These are phyloP conservation scores for Blastomyces emzantsi DNA, from an alignment of 2,329 filamentous ascomycete genomes.

Conservation along the genomic window DNA sequence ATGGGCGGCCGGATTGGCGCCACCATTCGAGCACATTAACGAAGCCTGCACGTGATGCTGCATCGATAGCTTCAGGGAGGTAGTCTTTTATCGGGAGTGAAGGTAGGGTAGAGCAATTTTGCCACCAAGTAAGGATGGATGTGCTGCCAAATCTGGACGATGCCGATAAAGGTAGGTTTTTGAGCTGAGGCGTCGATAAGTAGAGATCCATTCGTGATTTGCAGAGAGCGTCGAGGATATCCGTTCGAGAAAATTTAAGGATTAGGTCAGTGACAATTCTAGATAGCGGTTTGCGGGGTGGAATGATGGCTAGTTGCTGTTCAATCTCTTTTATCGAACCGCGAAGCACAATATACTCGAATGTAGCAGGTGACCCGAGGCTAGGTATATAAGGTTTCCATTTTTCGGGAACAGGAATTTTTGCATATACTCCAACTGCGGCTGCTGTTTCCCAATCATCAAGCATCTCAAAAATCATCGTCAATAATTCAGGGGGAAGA, in stretches of 20 bases:
- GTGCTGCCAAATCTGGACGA: conserved; percentile 77
- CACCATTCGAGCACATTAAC: conserved; percentile 86
- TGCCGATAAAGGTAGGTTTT: conserved; percentile 77
- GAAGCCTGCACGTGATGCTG: conserved; percentile 76
- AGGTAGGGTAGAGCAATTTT: conserved; percentile 67
- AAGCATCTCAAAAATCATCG: conserved; percentile 68
- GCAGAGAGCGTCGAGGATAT: conserved; percentile 65
- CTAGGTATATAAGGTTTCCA: conserved; percentile 58
- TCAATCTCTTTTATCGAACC: conserved; percentile 62
- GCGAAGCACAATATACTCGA: conserved; percentile 78
- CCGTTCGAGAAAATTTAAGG: conserved; percentile 78
- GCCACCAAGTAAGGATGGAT: conserved; percentile 87
- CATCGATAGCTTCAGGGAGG: conserved; percentile 73
- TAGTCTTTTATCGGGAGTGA: conserved; percentile 83
- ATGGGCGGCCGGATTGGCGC: conserved; percentile 67
- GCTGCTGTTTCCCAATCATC: conserved; percentile 87
- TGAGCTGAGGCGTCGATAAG: conserved; percentile 72
- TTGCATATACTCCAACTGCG: conserved; percentile 71
- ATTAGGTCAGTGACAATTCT: conserved; percentile 77
- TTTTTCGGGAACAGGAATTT: conserved; percentile 59
- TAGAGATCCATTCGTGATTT: conserved; percentile 64
- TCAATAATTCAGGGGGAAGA: conserved; percentile 82
- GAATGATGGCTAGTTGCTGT: conserved; percentile 57
- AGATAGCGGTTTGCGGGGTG: conserved; percentile 65
- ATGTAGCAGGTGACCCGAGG: conserved; percentile 52